Conservation (phyloP, 139 green algal genomes). For the Penium margaritaceum region DNA sequence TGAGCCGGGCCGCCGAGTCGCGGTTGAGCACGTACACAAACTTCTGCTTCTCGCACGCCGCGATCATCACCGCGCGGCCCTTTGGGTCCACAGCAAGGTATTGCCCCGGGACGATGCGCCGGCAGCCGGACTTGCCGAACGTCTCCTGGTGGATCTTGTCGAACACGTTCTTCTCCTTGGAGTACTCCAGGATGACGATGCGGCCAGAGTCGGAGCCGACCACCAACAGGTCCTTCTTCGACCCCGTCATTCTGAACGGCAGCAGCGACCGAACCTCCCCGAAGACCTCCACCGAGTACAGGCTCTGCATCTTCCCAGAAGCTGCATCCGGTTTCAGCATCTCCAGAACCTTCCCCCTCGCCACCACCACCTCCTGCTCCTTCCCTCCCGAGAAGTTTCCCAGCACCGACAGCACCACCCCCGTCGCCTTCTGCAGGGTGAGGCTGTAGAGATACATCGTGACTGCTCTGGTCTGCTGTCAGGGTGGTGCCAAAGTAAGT, state of each 20-base stretch:
- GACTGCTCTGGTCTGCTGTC: too few species aligned
- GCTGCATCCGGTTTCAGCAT: constrained; percentile 81
- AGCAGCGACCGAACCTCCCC: constrained; percentile 76
- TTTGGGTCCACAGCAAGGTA: constrained; percentile 85
- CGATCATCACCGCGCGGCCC: constrained; percentile 87
- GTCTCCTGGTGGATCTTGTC: constrained; percentile 93
- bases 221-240: constrained; percentile 76
- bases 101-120: constrained; percentile 83
- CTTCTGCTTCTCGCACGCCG: constrained; percentile 92
- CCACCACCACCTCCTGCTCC: constrained; percentile 86
- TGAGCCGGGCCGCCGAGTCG: constrained; percentile 84
- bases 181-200: constrained; percentile 90
- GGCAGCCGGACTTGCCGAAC: constrained; percentile 85
- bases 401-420: constrained; percentile 37
- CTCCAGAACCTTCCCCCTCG: constrained; percentile 82
- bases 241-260: constrained; percentile 77
- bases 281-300: constrained; percentile 74
- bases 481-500: too few species aligned
- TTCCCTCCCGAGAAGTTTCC: constrained; percentile 92
- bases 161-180: constrained; percentile 75
- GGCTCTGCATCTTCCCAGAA: constrained; percentile 58
- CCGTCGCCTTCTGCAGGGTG: constrained; percentile 42
- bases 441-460: constrained; percentile 48
- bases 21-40: constrained; percentile 97
- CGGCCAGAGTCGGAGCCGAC: constrained; percentile 84